Conservation (phyloP, 805 yeast genomes). For the Candida dendrica region DNA sequence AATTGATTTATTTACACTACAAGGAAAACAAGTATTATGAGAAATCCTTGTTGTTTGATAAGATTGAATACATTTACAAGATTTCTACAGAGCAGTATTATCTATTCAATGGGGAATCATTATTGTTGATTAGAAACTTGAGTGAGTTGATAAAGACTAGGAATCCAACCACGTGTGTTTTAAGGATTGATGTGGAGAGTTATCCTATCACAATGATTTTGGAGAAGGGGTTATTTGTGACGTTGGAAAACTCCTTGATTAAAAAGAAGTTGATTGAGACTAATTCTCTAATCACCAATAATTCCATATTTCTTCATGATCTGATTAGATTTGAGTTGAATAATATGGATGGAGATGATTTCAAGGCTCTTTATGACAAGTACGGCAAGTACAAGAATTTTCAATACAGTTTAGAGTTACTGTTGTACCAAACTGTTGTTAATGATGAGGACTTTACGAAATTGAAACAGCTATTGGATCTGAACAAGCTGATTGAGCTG, state of each 20-base stretch:
- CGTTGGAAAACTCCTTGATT: slow-evolving; percentile 30
- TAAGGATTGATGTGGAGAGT: slow-evolving; percentile 22
- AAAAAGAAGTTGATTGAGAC: slow-evolving; percentile 23
- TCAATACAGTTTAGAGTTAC: slow-evolving; percentile 38
- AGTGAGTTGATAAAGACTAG: slow-evolving; percentile 4
- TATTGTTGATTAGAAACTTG: slow-evolving; percentile 19
- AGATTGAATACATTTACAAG: slow-evolving; percentile 18
- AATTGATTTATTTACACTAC: slow-evolving; percentile 13
- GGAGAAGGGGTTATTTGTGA: slow-evolving; percentile 30
- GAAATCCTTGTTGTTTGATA: slow-evolving; percentile 15
- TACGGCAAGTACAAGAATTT: slow-evolving; percentile 28
- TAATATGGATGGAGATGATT: no score
- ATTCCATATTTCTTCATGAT: slow-evolving; percentile 37
- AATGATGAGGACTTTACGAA: slow-evolving; percentile 14
- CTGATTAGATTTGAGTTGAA: slow-evolving; percentile 36
- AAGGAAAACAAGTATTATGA: slow-evolving; percentile 4
- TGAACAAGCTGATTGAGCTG: slow-evolving; percentile 15
- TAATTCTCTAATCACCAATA: slow-evolving; percentile 27
- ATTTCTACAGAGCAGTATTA: slow-evolving; percentile 21
- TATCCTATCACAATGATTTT: slow-evolving; percentile 20
- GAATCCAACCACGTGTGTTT: slow-evolving; percentile 9
- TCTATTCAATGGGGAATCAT: slow-evolving; percentile 31
- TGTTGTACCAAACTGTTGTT: slow-evolving; percentile 29
- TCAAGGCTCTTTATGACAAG: slow-evolving; percentile 12
- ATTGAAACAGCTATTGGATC: slow-evolving; percentile 14